These are phyloP conservation scores for Ceriops tagal DNA, from an alignment of 345 rosid genomes.

Conservation along the genomic window DNA sequence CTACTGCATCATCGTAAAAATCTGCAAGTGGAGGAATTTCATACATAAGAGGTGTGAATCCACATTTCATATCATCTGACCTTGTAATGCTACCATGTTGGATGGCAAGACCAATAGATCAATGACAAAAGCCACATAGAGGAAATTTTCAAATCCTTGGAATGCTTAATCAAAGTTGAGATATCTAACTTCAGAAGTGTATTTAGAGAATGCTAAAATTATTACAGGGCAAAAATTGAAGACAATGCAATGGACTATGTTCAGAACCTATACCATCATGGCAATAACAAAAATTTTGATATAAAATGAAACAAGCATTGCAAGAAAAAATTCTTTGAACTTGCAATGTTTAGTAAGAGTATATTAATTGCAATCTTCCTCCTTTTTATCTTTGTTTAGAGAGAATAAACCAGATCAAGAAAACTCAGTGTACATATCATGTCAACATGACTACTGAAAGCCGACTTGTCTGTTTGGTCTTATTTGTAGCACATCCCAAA, in stretches of 20 bases:
- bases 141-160: conserved; percentile 83
- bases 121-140: conserved; percentile 51
- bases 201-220: neutral
- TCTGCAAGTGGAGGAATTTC: too few species aligned
- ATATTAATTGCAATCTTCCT: neutral
- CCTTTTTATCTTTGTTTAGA: neutral
- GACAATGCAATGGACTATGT: neutral
- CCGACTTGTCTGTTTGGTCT: neutral
- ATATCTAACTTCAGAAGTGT: neutral
- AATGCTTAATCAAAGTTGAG: conserved; percentile 14
- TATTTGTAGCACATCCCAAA: neutral
- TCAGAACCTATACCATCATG: conserved; percentile 53
- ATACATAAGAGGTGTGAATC: too few species aligned
- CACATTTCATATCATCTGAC: conserved; percentile 29
- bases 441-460: neutral
- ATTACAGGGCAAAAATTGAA: neutral
- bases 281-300: conserved; percentile 64
- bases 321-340: conserved; percentile 45
- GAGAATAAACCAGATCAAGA: conserved; percentile 4
- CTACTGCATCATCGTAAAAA: too few species aligned
- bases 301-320: conserved; percentile 66
- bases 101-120: conserved; percentile 76
- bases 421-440: neutral
- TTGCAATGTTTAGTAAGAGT: conserved; percentile 22
- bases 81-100: conserved; percentile 68